phyloP scores from a whole-genome alignment of 129 eudicot species.

The Ambrosia artemisiifolia region DNA sequence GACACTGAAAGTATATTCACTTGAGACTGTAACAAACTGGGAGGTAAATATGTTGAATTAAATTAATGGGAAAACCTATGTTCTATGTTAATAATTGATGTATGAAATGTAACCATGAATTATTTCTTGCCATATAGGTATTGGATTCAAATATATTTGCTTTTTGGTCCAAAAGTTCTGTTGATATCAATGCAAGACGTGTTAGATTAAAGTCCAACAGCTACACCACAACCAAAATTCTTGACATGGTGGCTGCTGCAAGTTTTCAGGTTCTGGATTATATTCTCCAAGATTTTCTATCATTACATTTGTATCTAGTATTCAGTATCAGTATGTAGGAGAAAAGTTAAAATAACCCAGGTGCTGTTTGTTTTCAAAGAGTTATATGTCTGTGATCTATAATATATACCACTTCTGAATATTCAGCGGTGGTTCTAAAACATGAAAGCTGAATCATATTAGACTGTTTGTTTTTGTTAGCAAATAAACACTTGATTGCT shows the following conservation, averaged over 20 bases:
- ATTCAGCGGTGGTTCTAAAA: background rate
- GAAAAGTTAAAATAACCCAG: background rate
- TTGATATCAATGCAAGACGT: constrained; percentile 66
- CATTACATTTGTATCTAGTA: background rate
- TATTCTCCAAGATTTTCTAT: background rate
- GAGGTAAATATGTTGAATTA: constrained; percentile 48
- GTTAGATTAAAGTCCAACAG: constrained; percentile 82
- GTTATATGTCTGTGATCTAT: background rate
- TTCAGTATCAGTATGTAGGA: background rate
- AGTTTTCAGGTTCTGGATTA: constrained; percentile 61
- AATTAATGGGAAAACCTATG: background rate
- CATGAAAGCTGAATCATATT: background rate
- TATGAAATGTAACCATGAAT: background rate
- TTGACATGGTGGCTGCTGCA: constrained; percentile 89
- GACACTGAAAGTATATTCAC: constrained; percentile 62
- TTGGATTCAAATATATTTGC: constrained; percentile 74
- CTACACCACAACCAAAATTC: constrained; percentile 70
- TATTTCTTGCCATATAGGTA: constrained; percentile 38
- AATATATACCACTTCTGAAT: background rate
- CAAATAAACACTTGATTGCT: background rate
- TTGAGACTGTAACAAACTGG: constrained; percentile 72
- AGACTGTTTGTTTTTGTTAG: too few relatives aligned
- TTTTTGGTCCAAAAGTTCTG: constrained; percentile 74
- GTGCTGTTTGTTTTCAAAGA: background rate
- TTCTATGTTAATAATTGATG: background rate